A percentile compares a stretch with the other conserved stretches of the same genome.
These are phyloP conservation scores for Ascochyta koolunga DNA, from an alignment of 2,329 filamentous ascomycete genomes.

Conservation along the genomic window DNA sequence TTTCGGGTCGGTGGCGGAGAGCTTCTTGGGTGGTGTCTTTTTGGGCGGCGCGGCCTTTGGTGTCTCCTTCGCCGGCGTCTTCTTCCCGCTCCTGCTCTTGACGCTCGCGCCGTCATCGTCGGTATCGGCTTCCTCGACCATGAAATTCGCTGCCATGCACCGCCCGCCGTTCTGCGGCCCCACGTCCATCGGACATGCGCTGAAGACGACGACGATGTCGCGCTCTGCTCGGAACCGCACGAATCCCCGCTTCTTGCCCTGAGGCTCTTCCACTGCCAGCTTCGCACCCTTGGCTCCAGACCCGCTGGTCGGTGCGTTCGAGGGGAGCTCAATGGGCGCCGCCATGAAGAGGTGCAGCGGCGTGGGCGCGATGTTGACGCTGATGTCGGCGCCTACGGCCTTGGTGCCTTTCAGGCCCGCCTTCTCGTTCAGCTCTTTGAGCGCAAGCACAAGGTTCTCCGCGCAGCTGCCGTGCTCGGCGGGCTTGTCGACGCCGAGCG, in stretches of 20 bases:
- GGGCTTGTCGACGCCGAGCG: constrained; percentile 52
- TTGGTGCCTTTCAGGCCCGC: constrained; percentile 55
- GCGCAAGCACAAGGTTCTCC: constrained; percentile 56
- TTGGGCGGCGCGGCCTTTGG: no score
- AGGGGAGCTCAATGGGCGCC: constrained; percentile 28
- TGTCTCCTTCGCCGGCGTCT: no score
- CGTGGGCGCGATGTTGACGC: constrained; percentile 55
- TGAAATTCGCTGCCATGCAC: constrained; percentile 49
- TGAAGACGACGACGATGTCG: constrained; percentile 46
- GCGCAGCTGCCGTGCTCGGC: constrained; percentile 56
- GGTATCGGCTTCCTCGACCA: constrained; percentile 43
- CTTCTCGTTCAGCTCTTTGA: constrained; percentile 55
- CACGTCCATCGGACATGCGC: constrained; percentile 48
- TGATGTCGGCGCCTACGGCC: constrained; percentile 55
- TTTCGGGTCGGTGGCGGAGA: constrained; percentile 14
- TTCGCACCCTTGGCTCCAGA: constrained; percentile 39
- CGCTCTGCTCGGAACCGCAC: constrained; percentile 45
- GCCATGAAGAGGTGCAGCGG: constrained; percentile 55
- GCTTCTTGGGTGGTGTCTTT: constrained; percentile 30
- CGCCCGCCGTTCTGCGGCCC: constrained; percentile 45
- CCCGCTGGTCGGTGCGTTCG: constrained; percentile 17
- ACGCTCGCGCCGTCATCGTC: constrained; percentile 29
- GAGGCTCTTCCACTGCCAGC: constrained; percentile 39
- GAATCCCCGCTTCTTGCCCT: constrained; percentile 43
- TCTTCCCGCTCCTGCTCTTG: constrained; percentile 18